phyloP scores from a whole-genome alignment of 2,329 filamentous ascomycete species.

The Colletotrichum abscissum region DNA sequence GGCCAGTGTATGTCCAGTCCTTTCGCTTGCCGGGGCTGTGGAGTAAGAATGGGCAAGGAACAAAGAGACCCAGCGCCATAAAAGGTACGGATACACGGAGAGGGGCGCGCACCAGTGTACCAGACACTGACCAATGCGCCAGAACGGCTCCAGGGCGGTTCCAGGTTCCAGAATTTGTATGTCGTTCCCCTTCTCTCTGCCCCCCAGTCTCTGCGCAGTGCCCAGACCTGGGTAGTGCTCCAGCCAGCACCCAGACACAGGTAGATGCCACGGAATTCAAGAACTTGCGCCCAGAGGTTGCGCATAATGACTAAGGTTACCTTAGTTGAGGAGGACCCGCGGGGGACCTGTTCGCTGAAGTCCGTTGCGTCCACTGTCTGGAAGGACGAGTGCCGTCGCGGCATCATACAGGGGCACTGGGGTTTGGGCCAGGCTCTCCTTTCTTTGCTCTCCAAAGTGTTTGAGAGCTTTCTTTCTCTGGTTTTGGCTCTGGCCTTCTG shows the following conservation, averaged over 20 bases:
- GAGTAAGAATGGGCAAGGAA: conserved; percentile 20
- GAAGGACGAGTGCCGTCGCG: neutral
- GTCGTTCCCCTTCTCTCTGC: neutral
- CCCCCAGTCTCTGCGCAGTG: neutral
- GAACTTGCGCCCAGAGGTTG: conserved; percentile 9
- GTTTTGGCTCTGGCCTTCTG: neutral
- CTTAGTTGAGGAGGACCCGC: conserved; percentile 12
- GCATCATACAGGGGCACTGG: neutral
- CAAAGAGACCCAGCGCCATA: conserved; percentile 12
- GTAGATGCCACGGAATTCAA: neutral
- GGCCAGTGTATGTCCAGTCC: conserved; percentile 3
- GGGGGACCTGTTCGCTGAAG: conserved; percentile 13
- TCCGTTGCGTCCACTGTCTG: neutral
- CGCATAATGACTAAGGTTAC: conserved; percentile 29
- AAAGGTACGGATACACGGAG: neutral
- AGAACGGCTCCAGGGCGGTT: neutral
- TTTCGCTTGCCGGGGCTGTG: conserved; percentile 4
- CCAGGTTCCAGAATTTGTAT: neutral
- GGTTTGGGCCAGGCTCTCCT: neutral
- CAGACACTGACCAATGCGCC: conserved; percentile 6
- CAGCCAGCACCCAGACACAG: neutral
- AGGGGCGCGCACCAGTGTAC: neutral
- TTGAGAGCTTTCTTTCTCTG: neutral
- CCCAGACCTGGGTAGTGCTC: neutral
- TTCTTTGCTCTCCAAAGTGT: neutral